Conservation (phyloP, 345 rosid genomes). For the Bruguiera sexangula region DNA sequence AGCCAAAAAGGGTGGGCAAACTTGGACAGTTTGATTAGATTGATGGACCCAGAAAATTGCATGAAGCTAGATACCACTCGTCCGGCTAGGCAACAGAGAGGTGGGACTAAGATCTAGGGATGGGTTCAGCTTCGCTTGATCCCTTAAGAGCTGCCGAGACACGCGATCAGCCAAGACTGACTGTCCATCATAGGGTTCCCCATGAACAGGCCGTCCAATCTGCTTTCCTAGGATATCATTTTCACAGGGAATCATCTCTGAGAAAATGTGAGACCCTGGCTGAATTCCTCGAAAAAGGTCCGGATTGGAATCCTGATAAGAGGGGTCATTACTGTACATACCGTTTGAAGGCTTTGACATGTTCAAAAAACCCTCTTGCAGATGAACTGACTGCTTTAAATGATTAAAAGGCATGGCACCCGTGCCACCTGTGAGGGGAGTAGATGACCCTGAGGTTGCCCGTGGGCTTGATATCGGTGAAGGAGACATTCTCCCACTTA, state of each 20-base stretch:
- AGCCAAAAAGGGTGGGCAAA: conserved; percentile 18
- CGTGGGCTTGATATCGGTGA: conserved; percentile 63
- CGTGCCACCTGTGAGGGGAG: conserved; percentile 51
- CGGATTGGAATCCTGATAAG: conserved; percentile 39
- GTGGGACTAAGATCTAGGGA: conserved; percentile 47
- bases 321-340: conserved; percentile 31
- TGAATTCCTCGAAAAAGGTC: conserved; percentile 48
- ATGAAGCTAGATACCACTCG: conserved; percentile 24
- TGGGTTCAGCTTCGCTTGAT: conserved; percentile 37
- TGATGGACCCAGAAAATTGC: conserved; percentile 5
- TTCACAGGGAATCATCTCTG: conserved; percentile 37
- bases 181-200: conserved; percentile 42
- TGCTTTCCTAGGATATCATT: conserved; percentile 38
- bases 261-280: conserved; percentile 37
- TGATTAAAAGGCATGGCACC: conserved; percentile 50
- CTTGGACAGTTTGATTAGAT: conserved; percentile 16
- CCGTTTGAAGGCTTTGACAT: conserved; percentile 34
- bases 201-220: conserved; percentile 33
- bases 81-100: conserved; percentile 36
- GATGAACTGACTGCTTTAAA: conserved; percentile 37
- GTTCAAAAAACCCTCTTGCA: conserved; percentile 47
- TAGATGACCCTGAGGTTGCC: conserved; percentile 55
- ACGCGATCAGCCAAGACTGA: conserved; percentile 52
- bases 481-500: conserved; percentile 60
- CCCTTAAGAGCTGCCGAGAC: conserved; percentile 50